Conservation (phyloP, 352 stramenopile species). For the Globisporangium nagaii region DNA sequence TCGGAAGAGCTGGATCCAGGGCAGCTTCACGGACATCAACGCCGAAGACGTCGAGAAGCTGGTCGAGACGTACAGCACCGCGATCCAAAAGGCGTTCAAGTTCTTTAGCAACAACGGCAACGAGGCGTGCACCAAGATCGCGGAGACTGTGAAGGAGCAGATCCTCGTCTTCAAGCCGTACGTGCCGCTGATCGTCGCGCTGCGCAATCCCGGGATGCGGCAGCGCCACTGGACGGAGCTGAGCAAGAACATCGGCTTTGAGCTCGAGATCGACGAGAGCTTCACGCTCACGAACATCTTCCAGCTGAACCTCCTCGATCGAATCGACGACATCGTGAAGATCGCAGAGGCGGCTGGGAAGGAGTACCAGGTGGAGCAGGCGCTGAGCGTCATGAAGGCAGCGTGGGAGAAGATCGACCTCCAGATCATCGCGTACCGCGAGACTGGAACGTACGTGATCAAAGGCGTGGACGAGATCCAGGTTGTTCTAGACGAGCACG, state of each 20-base stretch:
- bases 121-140: constrained; percentile 85
- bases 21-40: constrained; percentile 88
- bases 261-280: constrained; percentile 86
- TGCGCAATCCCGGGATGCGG: constrained; percentile 92
- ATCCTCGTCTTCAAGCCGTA: constrained; percentile 92
- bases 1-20: constrained; percentile 90
- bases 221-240: constrained; percentile 92
- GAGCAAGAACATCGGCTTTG: constrained; percentile 77
- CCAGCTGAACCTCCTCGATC: constrained; percentile 76
- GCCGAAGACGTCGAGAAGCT: constrained; percentile 90
- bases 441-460: constrained; percentile 94
- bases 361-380: constrained; percentile 93
- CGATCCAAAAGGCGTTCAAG: constrained; percentile 90
- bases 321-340: constrained; percentile 90
- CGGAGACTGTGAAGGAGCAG: constrained; percentile 88
- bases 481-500: constrained; percentile 92
- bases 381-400: constrained; percentile 90
- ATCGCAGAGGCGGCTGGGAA: constrained; percentile 91
- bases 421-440: constrained; percentile 86
- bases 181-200: constrained; percentile 87
- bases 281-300: constrained; percentile 85
- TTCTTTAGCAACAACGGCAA: constrained; percentile 90
- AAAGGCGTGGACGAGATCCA: constrained; percentile 94
- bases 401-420: constrained; percentile 90
- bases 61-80: constrained; percentile 78